Evolutionary conservation across 2,329 filamentous ascomycete species (phyloP).

Genomic region (Metarhizium brunneum): DNA sequence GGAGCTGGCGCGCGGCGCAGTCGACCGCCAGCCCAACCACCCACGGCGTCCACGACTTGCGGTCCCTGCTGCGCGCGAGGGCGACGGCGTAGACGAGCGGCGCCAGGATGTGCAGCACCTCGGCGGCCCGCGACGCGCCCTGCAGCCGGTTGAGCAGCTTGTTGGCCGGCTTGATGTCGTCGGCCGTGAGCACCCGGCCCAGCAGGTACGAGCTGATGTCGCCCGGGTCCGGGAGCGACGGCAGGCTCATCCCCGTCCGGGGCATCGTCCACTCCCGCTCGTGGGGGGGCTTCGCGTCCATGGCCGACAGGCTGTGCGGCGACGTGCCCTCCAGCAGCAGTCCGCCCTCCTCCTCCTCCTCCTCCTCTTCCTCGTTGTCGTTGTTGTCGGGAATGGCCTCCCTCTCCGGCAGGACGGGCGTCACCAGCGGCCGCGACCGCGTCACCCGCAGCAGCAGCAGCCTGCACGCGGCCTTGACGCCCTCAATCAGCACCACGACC

Average conservation of each 20-base stretch:
- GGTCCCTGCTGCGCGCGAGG: conserved; percentile 62
- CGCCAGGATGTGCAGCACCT: conserved; percentile 84
- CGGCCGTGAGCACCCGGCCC: conserved; percentile 82
- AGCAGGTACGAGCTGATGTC: conserved; percentile 85
- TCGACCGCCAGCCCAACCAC: conserved; percentile 77
- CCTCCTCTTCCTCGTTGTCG: conserved; percentile 27
- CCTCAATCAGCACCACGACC: conserved; percentile 75
- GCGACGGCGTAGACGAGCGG: conserved; percentile 81
- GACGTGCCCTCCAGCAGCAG: conserved; percentile 29
- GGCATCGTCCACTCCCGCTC: conserved; percentile 79
- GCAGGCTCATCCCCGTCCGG: conserved; percentile 79
- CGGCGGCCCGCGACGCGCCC: conserved; percentile 65
- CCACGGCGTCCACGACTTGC: conserved; percentile 87
- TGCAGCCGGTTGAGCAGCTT: conserved; percentile 76
- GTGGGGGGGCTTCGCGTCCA: conserved; percentile 23
- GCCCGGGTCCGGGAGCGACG: conserved; percentile 67
- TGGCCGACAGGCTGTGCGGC: conserved; percentile 17
- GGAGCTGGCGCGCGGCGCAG: conserved; percentile 77
- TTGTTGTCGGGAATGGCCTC: conserved; percentile 60
- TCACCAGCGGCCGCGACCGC: conserved; percentile 71
- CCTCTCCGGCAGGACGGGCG: conserved; percentile 75
- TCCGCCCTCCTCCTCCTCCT: conserved; percentile 30
- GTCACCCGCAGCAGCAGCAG: conserved; percentile 75
- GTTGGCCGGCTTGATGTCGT: conserved; percentile 90
- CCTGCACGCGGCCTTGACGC: conserved; percentile 76